Evolutionary conservation across 2,329 filamentous ascomycete species (phyloP), one percentile per base, ranked within the genome.

Genomic region (Verticillium longisporum): DNA sequence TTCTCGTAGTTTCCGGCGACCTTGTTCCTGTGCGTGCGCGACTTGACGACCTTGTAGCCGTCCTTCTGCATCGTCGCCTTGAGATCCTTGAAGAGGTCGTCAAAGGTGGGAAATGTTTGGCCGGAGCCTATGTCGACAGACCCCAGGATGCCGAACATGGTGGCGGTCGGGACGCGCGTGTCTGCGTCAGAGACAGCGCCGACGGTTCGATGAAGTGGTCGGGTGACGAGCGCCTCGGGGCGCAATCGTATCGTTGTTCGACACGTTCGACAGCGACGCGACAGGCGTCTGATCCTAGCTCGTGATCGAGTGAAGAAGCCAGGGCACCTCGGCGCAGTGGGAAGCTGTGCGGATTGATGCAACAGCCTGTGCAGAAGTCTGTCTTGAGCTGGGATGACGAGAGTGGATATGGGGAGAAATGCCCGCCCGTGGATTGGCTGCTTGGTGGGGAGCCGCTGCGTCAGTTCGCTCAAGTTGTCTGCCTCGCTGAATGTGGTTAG

Each of bases 21-120:
- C 58, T 75, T 73, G 62, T 73, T 72, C 62, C 76, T 75, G 66
- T 79, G 75, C 32, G 76, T 78, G 61, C 77, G 71, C 34, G 74
- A 71, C 67, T 78, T 78, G 70, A 79, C 77, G 60, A 79, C 74
- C 64, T 78, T 78, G 73, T 78, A 79, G 62, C 77, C 77, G 61
- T 78, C 73, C 65, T 76, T 77, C 61, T 75, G 70, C 71, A 78
- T 78, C 37, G 73, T 74, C 58, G 70, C 69, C 62, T 73, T 77
- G 45, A 79, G 69, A 38, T 76, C 70, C 53, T 69, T 69, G 63
- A 78, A 76, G 26, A 79, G 70, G 14, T 78, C 75, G 15, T 78
- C 77, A 63, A 75, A 78, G n/a, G 73, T 71, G 59, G 66, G 66
- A 63, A 72, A 79, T 60, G 69, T 68, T 63, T 73, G 68, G 74